phyloP scores from a whole-genome alignment of 208 protist species.

The Acanthamoeba triangularis region DNA sequence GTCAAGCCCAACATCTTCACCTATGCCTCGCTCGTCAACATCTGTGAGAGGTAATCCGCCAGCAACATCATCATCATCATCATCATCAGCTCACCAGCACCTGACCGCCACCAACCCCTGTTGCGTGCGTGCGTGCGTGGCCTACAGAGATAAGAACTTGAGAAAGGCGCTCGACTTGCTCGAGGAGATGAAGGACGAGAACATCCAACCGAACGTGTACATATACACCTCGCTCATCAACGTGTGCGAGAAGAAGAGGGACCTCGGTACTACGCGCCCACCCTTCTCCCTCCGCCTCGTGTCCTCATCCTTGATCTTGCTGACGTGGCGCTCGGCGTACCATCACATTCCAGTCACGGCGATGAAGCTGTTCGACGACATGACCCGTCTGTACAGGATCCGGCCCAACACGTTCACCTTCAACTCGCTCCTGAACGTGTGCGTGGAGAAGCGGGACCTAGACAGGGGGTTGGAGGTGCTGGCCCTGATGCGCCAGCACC shows the following conservation, averaged over 20 bases:
- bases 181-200: constrained; percentile 43
- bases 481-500: background rate
- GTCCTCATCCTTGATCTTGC: background rate
- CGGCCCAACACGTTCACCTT: constrained; percentile 63
- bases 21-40: constrained; percentile 27
- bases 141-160: constrained; percentile 3
- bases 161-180: background rate
- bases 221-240: constrained; percentile 65
- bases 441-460: constrained; percentile 42
- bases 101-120: no score
- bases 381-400: constrained; percentile 27
- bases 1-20: constrained; percentile 46
- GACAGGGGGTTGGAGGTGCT: background rate
- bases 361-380: constrained; percentile 46
- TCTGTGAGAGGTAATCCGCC: constrained; percentile 1
- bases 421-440: constrained; percentile 57
- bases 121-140: background rate
- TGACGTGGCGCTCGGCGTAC: background rate
- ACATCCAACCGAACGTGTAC: constrained; percentile 32
- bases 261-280: background rate
- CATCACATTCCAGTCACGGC: background rate
- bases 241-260: constrained; percentile 57
- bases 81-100: no score
- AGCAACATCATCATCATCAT: no score
- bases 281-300: background rate